Evolutionary conservation across 768 basidiomycete species (phyloP).

Genomic region (Tricholoma sp.): DNA sequence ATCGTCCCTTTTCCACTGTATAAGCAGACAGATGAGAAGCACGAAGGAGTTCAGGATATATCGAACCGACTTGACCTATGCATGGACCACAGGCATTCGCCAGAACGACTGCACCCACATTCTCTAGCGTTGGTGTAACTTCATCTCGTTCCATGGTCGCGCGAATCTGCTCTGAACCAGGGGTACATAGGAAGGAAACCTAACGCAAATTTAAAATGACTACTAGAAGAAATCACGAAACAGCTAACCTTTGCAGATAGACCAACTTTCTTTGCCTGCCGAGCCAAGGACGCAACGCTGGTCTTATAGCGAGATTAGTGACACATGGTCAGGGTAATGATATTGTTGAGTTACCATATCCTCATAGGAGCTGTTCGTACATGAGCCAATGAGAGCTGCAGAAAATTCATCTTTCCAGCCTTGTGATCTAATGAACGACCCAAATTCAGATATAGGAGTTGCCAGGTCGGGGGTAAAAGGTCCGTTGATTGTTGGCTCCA

Average conservation of each 20-base stretch:
- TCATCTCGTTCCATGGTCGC: slow-evolving; percentile 96
- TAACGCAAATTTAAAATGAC: slow-evolving; percentile 18
- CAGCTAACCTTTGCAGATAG: slow-evolving; percentile 61
- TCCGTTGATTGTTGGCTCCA: slow-evolving; percentile 93
- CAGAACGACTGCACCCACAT: slow-evolving; percentile 90
- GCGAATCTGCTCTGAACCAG: slow-evolving; percentile 92
- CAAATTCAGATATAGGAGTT: slow-evolving; percentile 90
- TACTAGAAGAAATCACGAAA: not conserved
- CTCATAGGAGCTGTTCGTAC: slow-evolving; percentile 98
- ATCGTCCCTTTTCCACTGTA: slow-evolving; percentile 89
- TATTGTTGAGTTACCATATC: slow-evolving; percentile 61
- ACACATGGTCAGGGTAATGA: not conserved
- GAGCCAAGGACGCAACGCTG: slow-evolving; percentile 84
- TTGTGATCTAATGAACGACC: slow-evolving; percentile 70
- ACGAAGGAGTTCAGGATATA: slow-evolving; percentile 1
- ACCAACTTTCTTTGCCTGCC: slow-evolving; percentile 83
- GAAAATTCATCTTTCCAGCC: slow-evolving; percentile 94
- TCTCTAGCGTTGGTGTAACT: slow-evolving; percentile 74
- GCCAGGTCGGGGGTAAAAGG: slow-evolving; percentile 97
- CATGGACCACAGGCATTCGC: slow-evolving; percentile 99
- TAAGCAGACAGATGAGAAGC: slow-evolving; percentile 3
- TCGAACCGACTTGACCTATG: slow-evolving; percentile 75
- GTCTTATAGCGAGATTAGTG: slow-evolving; percentile 47
- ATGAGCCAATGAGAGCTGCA: slow-evolving; percentile 93
- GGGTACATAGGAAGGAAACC: slow-evolving; percentile 86